Conservation (phyloP, 2,329 filamentous ascomycete species). For the Diaporthe sp. region DNA sequence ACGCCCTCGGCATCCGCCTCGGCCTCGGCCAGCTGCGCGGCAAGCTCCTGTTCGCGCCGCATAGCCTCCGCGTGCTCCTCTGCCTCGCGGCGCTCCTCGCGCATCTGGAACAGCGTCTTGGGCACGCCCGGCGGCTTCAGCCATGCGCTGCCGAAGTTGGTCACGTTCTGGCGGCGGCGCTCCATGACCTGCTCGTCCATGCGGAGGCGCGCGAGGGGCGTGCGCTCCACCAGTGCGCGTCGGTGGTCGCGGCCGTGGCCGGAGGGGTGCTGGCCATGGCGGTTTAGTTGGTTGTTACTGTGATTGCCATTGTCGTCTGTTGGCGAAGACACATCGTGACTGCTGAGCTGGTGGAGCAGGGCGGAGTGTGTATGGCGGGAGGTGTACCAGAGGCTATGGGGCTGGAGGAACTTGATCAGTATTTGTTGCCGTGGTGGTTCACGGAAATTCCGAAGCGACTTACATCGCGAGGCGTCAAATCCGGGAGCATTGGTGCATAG, state of each 20-base stretch:
- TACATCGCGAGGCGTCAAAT: slow-evolving; percentile 78
- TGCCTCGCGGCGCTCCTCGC: slow-evolving; percentile 88
- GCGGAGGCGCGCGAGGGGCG: slow-evolving; percentile 75
- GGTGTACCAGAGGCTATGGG: slow-evolving; percentile 79
- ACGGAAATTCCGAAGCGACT: slow-evolving; percentile 39
- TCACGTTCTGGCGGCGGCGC: slow-evolving; percentile 82
- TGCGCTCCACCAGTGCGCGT: slow-evolving; percentile 56
- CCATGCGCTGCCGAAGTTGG: slow-evolving; percentile 90
- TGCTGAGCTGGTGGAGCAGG: slow-evolving; percentile 27
- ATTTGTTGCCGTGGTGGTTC: not conserved
- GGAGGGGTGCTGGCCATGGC: slow-evolving; percentile 39
- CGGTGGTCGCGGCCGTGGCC: slow-evolving; percentile 50
- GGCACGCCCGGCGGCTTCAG: slow-evolving; percentile 87
- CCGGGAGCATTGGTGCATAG: slow-evolving; percentile 70
- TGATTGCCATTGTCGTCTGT: slow-evolving; percentile 39
- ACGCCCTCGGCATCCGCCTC: slow-evolving; percentile 57
- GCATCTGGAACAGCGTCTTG: slow-evolving; percentile 90
- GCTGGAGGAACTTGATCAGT: slow-evolving; percentile 55
- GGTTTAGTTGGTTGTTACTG: slow-evolving; percentile 41
- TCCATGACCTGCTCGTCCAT: slow-evolving; percentile 82
- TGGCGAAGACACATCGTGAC: slow-evolving; percentile 34
- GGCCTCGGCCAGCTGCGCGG: slow-evolving; percentile 79
- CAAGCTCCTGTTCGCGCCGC: slow-evolving; percentile 74
- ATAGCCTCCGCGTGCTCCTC: slow-evolving; percentile 85
- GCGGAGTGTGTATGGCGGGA: slow-evolving; percentile 65